Base-by-base conservation (phyloP, 768 basidiomycete species). In the Suillus fuscotomentosus region DNA sequence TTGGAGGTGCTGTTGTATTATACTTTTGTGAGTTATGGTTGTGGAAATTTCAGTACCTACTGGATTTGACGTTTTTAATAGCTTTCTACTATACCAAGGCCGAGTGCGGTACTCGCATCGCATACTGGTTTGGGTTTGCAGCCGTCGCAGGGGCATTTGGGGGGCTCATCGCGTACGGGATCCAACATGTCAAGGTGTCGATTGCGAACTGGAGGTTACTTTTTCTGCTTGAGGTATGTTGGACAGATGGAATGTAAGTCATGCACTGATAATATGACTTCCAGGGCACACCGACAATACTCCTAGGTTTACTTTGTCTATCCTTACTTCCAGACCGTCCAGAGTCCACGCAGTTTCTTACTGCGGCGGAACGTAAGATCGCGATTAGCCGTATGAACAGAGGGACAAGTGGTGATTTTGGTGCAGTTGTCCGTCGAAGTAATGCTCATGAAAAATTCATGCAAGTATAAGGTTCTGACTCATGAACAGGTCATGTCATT, bases 41-140 rank as follows among this genome's bases (percentile, higher is more conserved):
- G 15, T 11, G 0, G 22, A 14, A 67, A 65, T 84, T 72, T 13
- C 2, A 24, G 42, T 60, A 47, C 31, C 5, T 6, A 34, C 38
- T 31, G 9, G 8, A 59, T 22, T 42, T 47, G 63, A 51, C 11
- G 11, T n/a, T 24, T 11, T 5, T 38, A 27, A 53, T 63, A 84
- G 83, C 83, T 4, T 78, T 83, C 54, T 84, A 80, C 70, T 84
- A 84, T 72, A 84, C 83, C 38, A 82, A 78, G 62, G 69, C 74
- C 2, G 83, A 84, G 67, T 73, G 80, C 13, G 83, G 83, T 27
- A 72, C 81, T 56, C 81, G 83, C 22, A 61, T 79, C 65, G 82
- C 83, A n/a, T 81, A 79, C 66, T 84, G 83, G 80, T 84, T 84
- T 67, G 81, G 82, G 4, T 86, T 84, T 68, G 82, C 85, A n/a